phyloP scores from a whole-genome alignment of 768 basidiomycete species.

The Tylopilus felleus region DNA sequence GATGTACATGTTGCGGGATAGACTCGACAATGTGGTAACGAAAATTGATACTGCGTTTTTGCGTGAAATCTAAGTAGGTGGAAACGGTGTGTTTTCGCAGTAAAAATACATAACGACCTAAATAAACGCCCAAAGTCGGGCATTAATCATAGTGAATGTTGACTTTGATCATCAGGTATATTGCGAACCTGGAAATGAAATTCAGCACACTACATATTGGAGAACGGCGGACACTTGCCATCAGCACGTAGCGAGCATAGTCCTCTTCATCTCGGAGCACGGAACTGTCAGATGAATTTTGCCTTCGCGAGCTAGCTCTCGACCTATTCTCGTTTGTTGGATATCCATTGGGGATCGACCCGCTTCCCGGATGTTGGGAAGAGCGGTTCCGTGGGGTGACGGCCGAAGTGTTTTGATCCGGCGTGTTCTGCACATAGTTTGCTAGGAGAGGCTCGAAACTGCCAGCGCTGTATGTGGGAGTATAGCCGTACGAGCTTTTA shows the following conservation, averaged over 20 bases:
- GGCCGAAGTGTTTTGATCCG: slow-evolving; percentile 18
- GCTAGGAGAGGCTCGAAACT: slow-evolving; percentile 63
- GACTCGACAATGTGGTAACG: slow-evolving; percentile 11
- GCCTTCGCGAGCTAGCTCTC: slow-evolving; percentile 20
- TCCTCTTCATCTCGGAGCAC: slow-evolving; percentile 50
- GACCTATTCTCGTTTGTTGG: slow-evolving; percentile 20
- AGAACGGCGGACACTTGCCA: slow-evolving; percentile 35
- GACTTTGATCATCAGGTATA: slow-evolving; percentile 43
- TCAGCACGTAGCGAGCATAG: slow-evolving; percentile 54
- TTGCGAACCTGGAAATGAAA: slow-evolving; percentile 49
- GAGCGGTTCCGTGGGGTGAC: slow-evolving; percentile 30
- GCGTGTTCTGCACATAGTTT: slow-evolving; percentile 34
- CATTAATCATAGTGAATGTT: slow-evolving; percentile 23
- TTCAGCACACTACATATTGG: slow-evolving; percentile 8
- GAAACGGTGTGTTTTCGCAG: slow-evolving; percentile 1
- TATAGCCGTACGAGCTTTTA: slow-evolving; percentile 38
- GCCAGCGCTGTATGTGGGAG: slow-evolving; percentile 48
- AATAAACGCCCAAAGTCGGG: slow-evolving; percentile 1
- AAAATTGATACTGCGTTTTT: slow-evolving; percentile 3
- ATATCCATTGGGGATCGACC: slow-evolving; percentile 2
- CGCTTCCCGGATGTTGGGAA: slow-evolving; percentile 1
- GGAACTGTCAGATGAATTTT: slow-evolving; percentile 22
- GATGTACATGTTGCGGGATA: slow-evolving; percentile 15
- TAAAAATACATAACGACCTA: slow-evolving; percentile 5
- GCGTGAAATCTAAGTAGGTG: slow-evolving; percentile 19